These are phyloP conservation scores for Aotearoamyces nothofagi DNA, from an alignment of 2,329 filamentous ascomycete genomes.

Conservation along the genomic window DNA sequence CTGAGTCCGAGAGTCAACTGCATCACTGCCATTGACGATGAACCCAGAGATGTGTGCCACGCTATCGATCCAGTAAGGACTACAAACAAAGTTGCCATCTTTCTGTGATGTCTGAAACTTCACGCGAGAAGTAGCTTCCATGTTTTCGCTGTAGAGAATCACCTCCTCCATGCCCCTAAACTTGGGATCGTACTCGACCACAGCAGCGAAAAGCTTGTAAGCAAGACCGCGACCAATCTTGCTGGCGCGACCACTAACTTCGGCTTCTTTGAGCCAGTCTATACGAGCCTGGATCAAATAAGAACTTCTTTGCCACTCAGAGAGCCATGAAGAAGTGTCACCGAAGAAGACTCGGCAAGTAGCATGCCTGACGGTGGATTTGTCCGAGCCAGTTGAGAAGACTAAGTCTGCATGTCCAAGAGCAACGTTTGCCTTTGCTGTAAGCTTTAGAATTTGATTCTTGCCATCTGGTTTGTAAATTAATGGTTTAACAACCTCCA, in stretches of 20 bases:
- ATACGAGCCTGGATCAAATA: constrained; percentile 55
- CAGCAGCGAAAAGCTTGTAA: constrained; percentile 53
- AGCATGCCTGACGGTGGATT: constrained; percentile 44
- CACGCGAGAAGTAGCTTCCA: constrained; percentile 27
- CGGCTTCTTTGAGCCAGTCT: constrained; percentile 40
- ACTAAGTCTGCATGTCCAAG: constrained; percentile 29
- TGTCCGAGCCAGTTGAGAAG: constrained; percentile 44
- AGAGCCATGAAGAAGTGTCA: constrained; percentile 41
- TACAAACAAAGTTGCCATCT: constrained; percentile 36
- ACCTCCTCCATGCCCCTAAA: constrained; percentile 45
- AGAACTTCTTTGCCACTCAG: constrained; percentile 49
- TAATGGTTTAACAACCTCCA: constrained; percentile 35
- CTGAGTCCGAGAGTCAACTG: constrained; percentile 35
- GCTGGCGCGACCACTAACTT: constrained; percentile 49
- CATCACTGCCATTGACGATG: constrained; percentile 42
- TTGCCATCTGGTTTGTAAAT: constrained; percentile 4
- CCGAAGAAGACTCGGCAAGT: constrained; percentile 46
- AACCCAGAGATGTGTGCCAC: constrained; percentile 44
- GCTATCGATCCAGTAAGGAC: constrained; percentile 43
- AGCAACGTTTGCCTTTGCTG: background rate
- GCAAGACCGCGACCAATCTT: constrained; percentile 60
- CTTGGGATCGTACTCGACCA: constrained; percentile 38
- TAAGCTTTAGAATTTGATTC: constrained; percentile 24
- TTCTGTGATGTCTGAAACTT: constrained; percentile 28
- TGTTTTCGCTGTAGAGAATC: constrained; percentile 31